Evolutionary conservation across 345 rosid species (phyloP).

Genomic region (Camelina hispida): DNA sequence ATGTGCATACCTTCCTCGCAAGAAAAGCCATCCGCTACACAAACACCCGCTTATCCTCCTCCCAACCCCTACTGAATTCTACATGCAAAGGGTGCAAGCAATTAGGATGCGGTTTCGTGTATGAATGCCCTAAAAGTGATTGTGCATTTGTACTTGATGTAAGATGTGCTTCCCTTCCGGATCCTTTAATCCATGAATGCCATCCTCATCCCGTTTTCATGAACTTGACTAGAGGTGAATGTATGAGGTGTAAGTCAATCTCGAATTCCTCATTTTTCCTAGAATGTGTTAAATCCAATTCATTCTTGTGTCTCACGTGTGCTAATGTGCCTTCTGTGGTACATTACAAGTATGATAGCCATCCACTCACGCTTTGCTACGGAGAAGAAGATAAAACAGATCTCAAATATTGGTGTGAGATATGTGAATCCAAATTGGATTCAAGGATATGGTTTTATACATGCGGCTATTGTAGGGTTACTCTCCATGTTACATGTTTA

Average conservation of each 20-base stretch:
- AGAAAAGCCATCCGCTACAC: not conserved
- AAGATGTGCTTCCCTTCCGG: not conserved
- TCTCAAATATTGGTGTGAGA: not conserved
- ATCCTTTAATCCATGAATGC: not conserved
- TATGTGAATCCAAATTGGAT: not conserved
- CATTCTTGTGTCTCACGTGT: not conserved
- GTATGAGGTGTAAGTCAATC: not conserved
- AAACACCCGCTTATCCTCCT: constrained; percentile 4
- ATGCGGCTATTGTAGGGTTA: not conserved
- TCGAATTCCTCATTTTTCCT: not conserved
- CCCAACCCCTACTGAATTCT: not conserved
- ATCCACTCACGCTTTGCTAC: not conserved
- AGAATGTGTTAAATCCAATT: not conserved
- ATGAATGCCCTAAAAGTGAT: not conserved
- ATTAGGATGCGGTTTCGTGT: not conserved
- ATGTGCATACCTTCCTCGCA: not conserved
- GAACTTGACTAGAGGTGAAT: not conserved
- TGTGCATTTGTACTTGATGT: not conserved
- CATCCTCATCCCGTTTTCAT: not conserved
- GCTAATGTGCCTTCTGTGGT: not conserved
- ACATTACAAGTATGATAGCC: not conserved
- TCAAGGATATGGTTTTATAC: not conserved
- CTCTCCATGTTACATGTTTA: not conserved
- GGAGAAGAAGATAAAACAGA: not conserved
- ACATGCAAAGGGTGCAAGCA: not conserved